These are phyloP conservation scores for Fusarium sp. DNA, from an alignment of 2,329 filamentous ascomycete species.

Conservation along the genomic window DNA sequence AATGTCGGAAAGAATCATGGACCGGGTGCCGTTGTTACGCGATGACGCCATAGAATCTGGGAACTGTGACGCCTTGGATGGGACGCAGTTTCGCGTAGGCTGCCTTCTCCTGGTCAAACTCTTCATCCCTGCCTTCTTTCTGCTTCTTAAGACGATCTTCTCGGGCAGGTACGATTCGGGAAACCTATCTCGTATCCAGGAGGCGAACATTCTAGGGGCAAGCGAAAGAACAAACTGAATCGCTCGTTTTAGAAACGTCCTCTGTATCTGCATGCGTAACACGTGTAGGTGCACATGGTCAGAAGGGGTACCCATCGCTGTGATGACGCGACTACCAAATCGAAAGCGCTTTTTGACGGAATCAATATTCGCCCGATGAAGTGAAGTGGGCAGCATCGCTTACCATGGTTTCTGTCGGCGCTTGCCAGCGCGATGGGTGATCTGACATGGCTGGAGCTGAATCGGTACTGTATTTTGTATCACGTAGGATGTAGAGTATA, in stretches of 20 bases:
- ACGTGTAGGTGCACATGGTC: neutral
- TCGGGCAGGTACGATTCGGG: slow-evolving; percentile 34
- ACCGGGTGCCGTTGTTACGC: slow-evolving; percentile 34
- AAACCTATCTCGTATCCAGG: neutral
- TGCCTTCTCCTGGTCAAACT: slow-evolving; percentile 41
- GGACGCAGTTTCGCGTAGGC: slow-evolving; percentile 35
- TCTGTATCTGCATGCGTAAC: neutral
- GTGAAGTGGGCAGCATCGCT: neutral
- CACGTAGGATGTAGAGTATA: neutral
- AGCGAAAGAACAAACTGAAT: neutral
- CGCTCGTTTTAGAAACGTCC: neutral
- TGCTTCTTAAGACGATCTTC: slow-evolving; percentile 40
- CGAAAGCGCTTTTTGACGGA: no score
- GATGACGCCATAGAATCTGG: slow-evolving; percentile 34
- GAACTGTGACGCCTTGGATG: slow-evolving; percentile 42
- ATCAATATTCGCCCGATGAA: neutral
- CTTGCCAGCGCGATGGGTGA: neutral
- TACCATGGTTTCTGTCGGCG: neutral
- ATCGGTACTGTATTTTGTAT: neutral
- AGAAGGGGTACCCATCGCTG: neutral
- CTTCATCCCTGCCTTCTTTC: slow-evolving; percentile 44
- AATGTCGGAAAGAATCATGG: slow-evolving; percentile 44
- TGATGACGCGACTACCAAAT: neutral
- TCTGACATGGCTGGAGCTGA: neutral
- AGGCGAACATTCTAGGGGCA: neutral